A percentile compares a stretch with the other conserved stretches of the same genome.
phyloP scores from a whole-genome alignment of 2,329 filamentous ascomycete genomes.

The Talaromyces piceae region DNA sequence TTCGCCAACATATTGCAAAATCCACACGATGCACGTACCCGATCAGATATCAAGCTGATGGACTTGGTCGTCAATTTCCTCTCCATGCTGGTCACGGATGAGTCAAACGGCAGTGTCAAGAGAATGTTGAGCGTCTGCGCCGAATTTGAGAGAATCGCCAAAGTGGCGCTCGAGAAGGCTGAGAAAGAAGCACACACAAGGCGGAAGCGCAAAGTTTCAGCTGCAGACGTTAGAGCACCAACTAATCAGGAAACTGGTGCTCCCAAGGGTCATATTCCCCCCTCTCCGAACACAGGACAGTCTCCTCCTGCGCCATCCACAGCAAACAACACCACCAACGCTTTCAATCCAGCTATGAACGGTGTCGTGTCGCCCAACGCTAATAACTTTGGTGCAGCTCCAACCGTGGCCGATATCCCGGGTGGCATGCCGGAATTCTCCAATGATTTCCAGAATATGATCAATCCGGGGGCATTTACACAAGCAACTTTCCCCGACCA shows the following conservation, averaged over 20 bases:
- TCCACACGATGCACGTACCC: constrained; percentile 77
- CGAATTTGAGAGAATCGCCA: constrained; percentile 94
- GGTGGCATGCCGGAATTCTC: constrained; percentile 23
- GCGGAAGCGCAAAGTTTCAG: constrained; percentile 69
- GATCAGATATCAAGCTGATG: constrained; percentile 86
- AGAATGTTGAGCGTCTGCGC: constrained; percentile 89
- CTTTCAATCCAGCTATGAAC: background rate
- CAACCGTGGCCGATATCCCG: constrained; percentile 18
- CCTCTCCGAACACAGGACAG: constrained; percentile 1
- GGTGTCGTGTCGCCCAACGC: constrained; percentile 12
- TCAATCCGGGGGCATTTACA: constrained; percentile 26
- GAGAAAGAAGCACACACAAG: constrained; percentile 75
- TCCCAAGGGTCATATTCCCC: constrained; percentile 7
- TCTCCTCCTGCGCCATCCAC: background rate
- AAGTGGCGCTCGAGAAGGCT: constrained; percentile 80
- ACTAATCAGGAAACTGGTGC: constrained; percentile 9
- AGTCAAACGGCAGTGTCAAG: constrained; percentile 81
- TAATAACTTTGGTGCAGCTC: constrained; percentile 17
- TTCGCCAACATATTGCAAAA: constrained; percentile 97
- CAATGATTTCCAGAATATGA: constrained; percentile 31
- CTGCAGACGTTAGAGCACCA: background rate
- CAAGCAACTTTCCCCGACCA: constrained; percentile 26
- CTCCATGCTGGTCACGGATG: constrained; percentile 79
- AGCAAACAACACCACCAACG: constrained; percentile 1
- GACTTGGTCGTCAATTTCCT: constrained; percentile 87